These are phyloP conservation scores for Erodium maritimum DNA, from an alignment of 345 rosid species.

Conservation along the genomic window DNA sequence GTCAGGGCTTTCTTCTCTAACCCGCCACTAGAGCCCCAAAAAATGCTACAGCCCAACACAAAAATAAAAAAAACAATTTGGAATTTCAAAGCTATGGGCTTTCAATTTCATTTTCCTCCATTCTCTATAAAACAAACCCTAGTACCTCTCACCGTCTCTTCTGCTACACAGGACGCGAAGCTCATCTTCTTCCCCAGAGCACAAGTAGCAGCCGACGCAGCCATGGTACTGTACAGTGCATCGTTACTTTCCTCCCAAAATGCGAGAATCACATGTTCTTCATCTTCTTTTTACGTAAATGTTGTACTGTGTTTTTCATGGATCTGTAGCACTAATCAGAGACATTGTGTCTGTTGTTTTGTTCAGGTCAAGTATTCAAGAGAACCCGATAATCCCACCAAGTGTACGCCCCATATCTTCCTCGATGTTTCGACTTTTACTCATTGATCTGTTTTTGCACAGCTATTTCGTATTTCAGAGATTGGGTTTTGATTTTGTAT, in stretches of 20 bases:
- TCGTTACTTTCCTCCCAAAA: not conserved
- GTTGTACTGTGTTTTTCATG: not conserved
- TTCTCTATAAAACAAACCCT: not conserved
- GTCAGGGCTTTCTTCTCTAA: too few species aligned
- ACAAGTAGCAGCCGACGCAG: not conserved
- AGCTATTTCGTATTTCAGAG: not conserved
- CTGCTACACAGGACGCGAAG: not conserved
- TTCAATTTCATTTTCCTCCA: not conserved
- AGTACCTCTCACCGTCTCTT: not conserved
- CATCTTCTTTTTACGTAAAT: too few species aligned
- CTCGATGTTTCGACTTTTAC: not conserved
- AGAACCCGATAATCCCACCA: conserved; percentile 69
- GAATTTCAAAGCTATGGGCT: not conserved
- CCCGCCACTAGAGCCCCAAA: too few species aligned
- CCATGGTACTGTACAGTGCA: not conserved
- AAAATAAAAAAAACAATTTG: too few species aligned
- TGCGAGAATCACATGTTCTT: not conserved
- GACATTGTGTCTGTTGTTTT: not conserved
- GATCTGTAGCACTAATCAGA: not conserved
- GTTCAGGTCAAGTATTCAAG: conserved; percentile 61
- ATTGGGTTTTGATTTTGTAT: too few species aligned
- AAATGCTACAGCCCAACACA: too few species aligned
- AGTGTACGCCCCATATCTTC: conserved; percentile 29
- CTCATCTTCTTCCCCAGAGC: not conserved
- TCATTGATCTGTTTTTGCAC: not conserved